Conservation (phyloP, 2,329 filamentous ascomycete species). For the Penicillium psychrosexuale region DNA sequence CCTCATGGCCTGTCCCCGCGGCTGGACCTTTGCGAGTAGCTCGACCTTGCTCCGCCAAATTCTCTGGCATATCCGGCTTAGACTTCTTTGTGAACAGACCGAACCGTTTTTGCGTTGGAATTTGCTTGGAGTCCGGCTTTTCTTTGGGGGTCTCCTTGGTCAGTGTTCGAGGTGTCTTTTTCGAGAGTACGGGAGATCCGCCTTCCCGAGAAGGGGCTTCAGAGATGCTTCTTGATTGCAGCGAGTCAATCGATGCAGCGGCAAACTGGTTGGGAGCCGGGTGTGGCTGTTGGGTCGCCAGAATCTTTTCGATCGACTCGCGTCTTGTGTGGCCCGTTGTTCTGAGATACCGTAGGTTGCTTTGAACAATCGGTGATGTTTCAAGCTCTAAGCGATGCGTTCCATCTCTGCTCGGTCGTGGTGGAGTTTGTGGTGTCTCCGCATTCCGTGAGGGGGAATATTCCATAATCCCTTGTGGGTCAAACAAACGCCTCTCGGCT, state of each 20-base stretch:
- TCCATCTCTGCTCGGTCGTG: constrained; percentile 66
- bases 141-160: constrained; percentile 28
- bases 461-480: constrained; percentile 16
- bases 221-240: constrained; percentile 33
- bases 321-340: constrained; percentile 51
- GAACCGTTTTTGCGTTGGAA: constrained; percentile 60
- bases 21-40: constrained; percentile 69
- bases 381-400: constrained; percentile 59
- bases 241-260: constrained; percentile 39
- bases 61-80: constrained; percentile 58
- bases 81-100: constrained; percentile 73
- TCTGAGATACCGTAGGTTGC: constrained; percentile 51
- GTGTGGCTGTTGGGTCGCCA: constrained; percentile 32
- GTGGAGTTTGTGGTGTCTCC: constrained; percentile 47
- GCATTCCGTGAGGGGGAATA: constrained; percentile 25
- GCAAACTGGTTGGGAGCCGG: constrained; percentile 32
- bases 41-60: constrained; percentile 54
- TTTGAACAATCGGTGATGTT: constrained; percentile 55
- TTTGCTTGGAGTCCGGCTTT: constrained; percentile 29
- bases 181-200: constrained; percentile 30
- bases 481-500: constrained; percentile 20
- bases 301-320: constrained; percentile 47
- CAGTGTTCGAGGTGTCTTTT: constrained; percentile 39
- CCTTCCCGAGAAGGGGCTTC: constrained; percentile 34
- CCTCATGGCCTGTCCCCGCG: constrained; percentile 91